A percentile compares a stretch with the other conserved stretches of the same genome.
Conservation (phyloP, 2,329 filamentous ascomycete species). For the Epichloe scottii region DNA sequence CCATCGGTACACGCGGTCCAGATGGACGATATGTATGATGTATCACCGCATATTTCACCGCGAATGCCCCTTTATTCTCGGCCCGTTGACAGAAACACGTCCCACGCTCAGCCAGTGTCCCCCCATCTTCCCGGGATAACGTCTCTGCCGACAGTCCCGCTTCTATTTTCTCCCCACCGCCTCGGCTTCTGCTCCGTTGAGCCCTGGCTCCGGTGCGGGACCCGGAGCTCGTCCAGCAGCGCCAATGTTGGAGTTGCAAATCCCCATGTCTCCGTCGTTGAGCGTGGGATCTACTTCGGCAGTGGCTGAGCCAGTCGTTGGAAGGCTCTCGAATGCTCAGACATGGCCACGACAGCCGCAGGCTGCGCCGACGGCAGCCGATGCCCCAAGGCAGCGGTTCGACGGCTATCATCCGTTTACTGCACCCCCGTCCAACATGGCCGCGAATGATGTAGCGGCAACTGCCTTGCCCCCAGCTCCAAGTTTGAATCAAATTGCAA, state of each 20-base stretch:
- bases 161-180: background rate
- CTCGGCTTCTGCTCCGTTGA: background rate
- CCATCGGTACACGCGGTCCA: slow-evolving; percentile 12
- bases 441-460: slow-evolving; percentile 20
- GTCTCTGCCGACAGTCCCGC: background rate
- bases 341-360: slow-evolving; percentile 34
- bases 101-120: slow-evolving; percentile 4
- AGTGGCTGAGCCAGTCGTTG: slow-evolving; percentile 11
- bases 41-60: slow-evolving; percentile 33
- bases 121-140: slow-evolving; percentile 8
- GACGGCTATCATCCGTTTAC: slow-evolving; percentile 27
- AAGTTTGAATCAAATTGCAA: slow-evolving; percentile 26
- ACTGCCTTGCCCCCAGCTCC: slow-evolving; percentile 25
- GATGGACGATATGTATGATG: slow-evolving; percentile 31
- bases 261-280: slow-evolving; percentile 12
- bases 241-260: slow-evolving; percentile 17
- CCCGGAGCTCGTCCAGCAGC: slow-evolving; percentile 1
- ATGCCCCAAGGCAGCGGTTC: slow-evolving; percentile 8
- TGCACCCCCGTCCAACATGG: slow-evolving; percentile 22
- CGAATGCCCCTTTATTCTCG: slow-evolving; percentile 6
- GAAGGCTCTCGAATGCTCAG: slow-evolving; percentile 21
- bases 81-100: background rate
- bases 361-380: slow-evolving; percentile 10
- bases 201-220: background rate
- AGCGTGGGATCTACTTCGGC: slow-evolving; percentile 2